Base-by-base conservation (phyloP, 1,284 basidiomycete species). In the Rhodotorula glutinis region DNA sequence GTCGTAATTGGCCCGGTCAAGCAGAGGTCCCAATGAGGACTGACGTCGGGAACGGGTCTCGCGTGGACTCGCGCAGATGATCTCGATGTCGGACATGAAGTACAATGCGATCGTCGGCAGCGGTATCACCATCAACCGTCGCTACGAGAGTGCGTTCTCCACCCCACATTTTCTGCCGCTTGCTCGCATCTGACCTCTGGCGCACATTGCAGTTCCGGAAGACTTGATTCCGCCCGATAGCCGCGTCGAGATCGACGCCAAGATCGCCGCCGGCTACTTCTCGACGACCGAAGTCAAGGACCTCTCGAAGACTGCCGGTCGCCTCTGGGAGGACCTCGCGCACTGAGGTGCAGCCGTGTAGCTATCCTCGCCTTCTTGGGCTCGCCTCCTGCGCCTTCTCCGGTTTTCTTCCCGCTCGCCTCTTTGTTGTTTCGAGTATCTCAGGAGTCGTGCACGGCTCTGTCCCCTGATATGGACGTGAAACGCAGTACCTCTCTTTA, bases 211-310 rank as follows among this genome's bases (percentile, higher is more conserved):
- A 55, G 52, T 38, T n/a, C 30, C 53, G 3, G 53, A 54, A 9
- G 84, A 93, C 73, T 85, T 94, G 63, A 90, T 94, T 68, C 91
- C 91, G 0, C 89, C 89, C 49, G 92, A 94, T 79, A 90, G 89
- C 33, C 85, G 86, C n/a, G 92, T 94, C n/a, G 92, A 94, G 81
- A 94, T 94, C 72, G 90, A 92, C 73, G 91, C 91, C 33, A 93
- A 33, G 86, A 96, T 96, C 75, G 90, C 91, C 25, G 87, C 91
- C 9, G 92, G 92, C 3, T 95, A 95, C 79, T 94, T 91, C 80
- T 87, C 88, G 49, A 88, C 85, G 10, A 92, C 91, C 78, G 83
- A 88, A 76, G 79, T 91, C 59, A 87, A 85, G 17, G 88, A 92
- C 76, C 80, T 95, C 43, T 81, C 86, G 65, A 87, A 88, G 83